phyloP scores from a whole-genome alignment of 352 stramenopile species.

The Globisporangium parvum region DNA sequence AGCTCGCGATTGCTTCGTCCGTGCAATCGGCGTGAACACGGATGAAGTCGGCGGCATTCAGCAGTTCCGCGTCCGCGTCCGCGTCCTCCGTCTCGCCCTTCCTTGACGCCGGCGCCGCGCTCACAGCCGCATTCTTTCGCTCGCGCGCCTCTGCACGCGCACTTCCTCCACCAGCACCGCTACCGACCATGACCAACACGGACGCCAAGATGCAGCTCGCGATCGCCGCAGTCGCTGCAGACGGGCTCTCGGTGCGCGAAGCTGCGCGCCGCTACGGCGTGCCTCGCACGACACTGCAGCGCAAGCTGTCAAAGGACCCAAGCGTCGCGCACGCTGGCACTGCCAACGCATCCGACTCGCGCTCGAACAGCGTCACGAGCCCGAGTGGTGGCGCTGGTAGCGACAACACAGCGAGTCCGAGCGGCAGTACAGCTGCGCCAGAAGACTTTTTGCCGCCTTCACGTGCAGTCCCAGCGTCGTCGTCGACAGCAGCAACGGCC shows the following conservation, averaged over 20 bases:
- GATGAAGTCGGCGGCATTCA: constrained; percentile 13
- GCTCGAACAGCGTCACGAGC: constrained; percentile 10
- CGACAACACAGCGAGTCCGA: constrained; percentile 13
- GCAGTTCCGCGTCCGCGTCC: not conserved
- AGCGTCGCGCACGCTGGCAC: constrained; percentile 4
- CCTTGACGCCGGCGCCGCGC: not conserved
- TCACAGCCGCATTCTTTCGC: not conserved
- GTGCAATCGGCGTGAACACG: constrained; percentile 8
- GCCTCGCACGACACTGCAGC: constrained; percentile 70
- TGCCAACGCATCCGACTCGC: constrained; percentile 7
- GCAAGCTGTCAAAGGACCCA: constrained; percentile 35
- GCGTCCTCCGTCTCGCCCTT: not conserved
- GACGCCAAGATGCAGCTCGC: constrained; percentile 49
- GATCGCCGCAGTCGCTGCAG: constrained; percentile 47
- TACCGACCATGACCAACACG: constrained; percentile 15
- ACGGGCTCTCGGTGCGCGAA: constrained; percentile 65
- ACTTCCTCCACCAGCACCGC: not conserved
- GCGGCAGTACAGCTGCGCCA: constrained; percentile 5
- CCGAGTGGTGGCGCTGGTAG: not conserved
- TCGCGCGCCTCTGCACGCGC: not conserved
- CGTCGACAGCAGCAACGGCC: not conserved
- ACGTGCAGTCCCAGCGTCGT: not conserved
- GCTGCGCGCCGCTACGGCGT: constrained; percentile 65
- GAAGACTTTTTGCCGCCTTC: not conserved
- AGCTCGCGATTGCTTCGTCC: no score